A percentile compares a stretch with the other conserved stretches of the same genome.
Conservation (phyloP, 2,329 filamentous ascomycete species). For the Trichoderma harzianum region DNA sequence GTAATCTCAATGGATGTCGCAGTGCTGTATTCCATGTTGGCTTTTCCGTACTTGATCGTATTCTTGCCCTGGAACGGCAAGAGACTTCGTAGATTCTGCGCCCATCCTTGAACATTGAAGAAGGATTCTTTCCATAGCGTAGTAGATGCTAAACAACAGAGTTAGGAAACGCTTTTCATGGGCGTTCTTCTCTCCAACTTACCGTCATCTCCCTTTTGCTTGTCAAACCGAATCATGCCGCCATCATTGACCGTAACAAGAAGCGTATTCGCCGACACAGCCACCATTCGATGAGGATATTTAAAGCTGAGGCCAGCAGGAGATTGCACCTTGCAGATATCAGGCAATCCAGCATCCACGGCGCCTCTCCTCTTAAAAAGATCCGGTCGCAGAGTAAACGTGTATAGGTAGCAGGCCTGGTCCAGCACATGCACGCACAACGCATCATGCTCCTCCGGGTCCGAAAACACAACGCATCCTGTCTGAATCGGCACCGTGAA, state of each 20-base stretch:
- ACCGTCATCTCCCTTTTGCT: conserved; percentile 49
- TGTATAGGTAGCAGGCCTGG: conserved; percentile 74
- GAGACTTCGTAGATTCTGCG: conserved; percentile 61
- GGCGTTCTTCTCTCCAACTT: conserved; percentile 25
- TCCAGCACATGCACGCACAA: conserved; percentile 79
- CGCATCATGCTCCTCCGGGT: conserved; percentile 72
- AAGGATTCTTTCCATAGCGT: conserved; percentile 65
- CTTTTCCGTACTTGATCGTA: conserved; percentile 60
- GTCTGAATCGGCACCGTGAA: conserved; percentile 72
- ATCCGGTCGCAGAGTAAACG: conserved; percentile 76
- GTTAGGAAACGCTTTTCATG: not conserved
- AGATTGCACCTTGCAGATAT: conserved; percentile 71
- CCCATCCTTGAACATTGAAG: conserved; percentile 72
- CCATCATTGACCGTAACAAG: conserved; percentile 80
- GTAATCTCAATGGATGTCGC: conserved; percentile 61
- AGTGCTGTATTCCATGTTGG: conserved; percentile 64
- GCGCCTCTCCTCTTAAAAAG: conserved; percentile 70
- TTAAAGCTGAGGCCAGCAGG: conserved; percentile 75
- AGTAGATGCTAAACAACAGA: conserved; percentile 25
- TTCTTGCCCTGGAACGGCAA: conserved; percentile 64
- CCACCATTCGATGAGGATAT: conserved; percentile 75
- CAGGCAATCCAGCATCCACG: conserved; percentile 69
- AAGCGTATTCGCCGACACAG: conserved; percentile 68
- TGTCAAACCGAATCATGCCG: conserved; percentile 67
- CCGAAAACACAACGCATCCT: conserved; percentile 77